A percentile compares a stretch with the other conserved stretches of the same genome.
Conservation (phyloP, 2,329 filamentous ascomycete genomes). For the Xylariaceae sp. region DNA sequence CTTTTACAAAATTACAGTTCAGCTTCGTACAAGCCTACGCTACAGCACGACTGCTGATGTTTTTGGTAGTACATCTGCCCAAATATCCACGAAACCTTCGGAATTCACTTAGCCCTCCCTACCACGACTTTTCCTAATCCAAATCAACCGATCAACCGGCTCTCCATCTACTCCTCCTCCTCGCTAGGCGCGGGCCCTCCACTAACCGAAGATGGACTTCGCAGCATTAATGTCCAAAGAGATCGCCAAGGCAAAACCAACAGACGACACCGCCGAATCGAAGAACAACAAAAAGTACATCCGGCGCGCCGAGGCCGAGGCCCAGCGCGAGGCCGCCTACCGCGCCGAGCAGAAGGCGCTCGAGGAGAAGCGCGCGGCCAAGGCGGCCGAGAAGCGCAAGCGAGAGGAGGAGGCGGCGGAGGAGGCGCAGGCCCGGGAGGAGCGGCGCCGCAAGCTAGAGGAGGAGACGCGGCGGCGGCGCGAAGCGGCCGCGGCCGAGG, state of each 20-base stretch:
- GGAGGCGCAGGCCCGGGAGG: slow-evolving; percentile 72
- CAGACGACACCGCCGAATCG: slow-evolving; percentile 30
- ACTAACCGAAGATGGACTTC: slow-evolving; percentile 78
- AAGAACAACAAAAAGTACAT: slow-evolving; percentile 71
- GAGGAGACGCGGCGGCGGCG: slow-evolving; percentile 75
- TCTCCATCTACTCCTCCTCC: no score
- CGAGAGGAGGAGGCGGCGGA: slow-evolving; percentile 83
- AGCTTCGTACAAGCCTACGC: no score
- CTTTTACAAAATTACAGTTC: no score
- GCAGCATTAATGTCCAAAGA: slow-evolving; percentile 91
- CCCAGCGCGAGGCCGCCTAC: slow-evolving; percentile 80
- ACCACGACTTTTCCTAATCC: no score
- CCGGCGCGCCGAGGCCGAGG: slow-evolving; percentile 85
- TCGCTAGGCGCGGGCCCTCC: background rate
- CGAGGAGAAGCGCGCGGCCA: slow-evolving; percentile 73
- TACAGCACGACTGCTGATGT: no score
- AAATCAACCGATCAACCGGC: no score
- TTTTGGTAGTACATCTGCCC: no score
- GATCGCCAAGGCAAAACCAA: slow-evolving; percentile 78
- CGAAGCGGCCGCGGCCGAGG: slow-evolving; percentile 74
- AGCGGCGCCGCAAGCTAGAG: slow-evolving; percentile 80
- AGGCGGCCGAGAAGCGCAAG: slow-evolving; percentile 80
- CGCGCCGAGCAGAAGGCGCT: slow-evolving; percentile 78
- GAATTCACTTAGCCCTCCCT: no score
- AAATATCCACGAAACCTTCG: no score